Evolutionary conservation across 164 flowering plant species (phyloP).

Genomic region (Vitis rupestris): DNA sequence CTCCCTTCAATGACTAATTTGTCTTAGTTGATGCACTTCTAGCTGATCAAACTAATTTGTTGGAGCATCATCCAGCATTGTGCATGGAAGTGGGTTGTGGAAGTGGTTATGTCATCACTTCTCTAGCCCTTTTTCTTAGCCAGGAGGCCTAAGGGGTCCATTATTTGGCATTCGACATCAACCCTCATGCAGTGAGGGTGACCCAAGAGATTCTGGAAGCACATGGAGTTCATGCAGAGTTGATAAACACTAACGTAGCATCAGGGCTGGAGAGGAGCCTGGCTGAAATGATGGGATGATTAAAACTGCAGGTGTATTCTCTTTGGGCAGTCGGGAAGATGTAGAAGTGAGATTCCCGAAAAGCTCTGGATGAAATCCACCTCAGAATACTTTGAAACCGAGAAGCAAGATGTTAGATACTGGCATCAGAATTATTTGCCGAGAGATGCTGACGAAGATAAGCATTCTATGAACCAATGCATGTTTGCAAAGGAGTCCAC

Average conservation of each 20-base stretch:
- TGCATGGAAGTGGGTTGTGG: slow-evolving; percentile 93
- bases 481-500: no score
- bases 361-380: no score
- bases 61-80: slow-evolving; percentile 56
- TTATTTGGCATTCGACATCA: slow-evolving; percentile 80
- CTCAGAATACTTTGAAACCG: no score
- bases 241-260: slow-evolving; percentile 58
- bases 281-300: slow-evolving; percentile 17
- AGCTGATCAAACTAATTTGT: slow-evolving; percentile 63
- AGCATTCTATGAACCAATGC: no score
- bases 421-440: no score
- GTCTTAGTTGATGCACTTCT: slow-evolving; percentile 90
- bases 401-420: no score
- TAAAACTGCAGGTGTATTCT: no score
- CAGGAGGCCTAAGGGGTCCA: slow-evolving; percentile 38
- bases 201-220: slow-evolving; percentile 68
- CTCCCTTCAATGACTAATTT: slow-evolving; percentile 93
- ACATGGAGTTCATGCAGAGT: slow-evolving; percentile 81
- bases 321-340: no score
- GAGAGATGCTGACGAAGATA: no score
- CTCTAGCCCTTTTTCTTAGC: slow-evolving; percentile 73
- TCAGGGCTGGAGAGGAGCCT: slow-evolving; percentile 63
- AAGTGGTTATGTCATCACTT: slow-evolving; percentile 91
- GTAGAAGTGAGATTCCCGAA: no score
- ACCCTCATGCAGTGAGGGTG: slow-evolving; percentile 63